Conservation (phyloP, 2,329 filamentous ascomycete species). For the Colletotrichum plurivorum region DNA sequence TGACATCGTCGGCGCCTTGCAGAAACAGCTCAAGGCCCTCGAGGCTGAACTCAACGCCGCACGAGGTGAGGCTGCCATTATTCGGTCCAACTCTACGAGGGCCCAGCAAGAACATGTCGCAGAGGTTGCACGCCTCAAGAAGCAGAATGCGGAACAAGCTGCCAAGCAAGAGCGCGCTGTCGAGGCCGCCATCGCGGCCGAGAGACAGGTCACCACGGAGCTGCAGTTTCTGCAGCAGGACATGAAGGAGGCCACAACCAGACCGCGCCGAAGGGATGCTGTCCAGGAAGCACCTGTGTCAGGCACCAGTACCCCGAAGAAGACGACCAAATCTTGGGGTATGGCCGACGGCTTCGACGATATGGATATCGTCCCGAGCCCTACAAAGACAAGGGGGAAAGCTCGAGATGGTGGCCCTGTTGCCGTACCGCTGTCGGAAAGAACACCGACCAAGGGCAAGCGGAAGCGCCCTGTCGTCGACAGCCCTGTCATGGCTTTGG, state of each 20-base stretch:
- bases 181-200: conserved; percentile 75
- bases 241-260: conserved; percentile 70
- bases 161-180: conserved; percentile 75
- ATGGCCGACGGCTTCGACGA: conserved; percentile 85
- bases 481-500: conserved; percentile 76
- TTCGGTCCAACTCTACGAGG: conserved; percentile 79
- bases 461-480: conserved; percentile 76
- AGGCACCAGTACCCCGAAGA: conserved; percentile 70
- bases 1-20: conserved; percentile 61
- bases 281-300: conserved; percentile 43
- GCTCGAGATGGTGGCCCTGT: conserved; percentile 58
- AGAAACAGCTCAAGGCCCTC: conserved; percentile 67
- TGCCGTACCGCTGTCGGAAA: conserved; percentile 61
- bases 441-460: conserved; percentile 78
- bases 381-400: conserved; percentile 64
- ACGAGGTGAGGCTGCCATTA: conserved; percentile 80
- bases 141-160: conserved; percentile 74
- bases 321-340: conserved; percentile 67
- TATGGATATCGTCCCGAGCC: conserved; percentile 68
- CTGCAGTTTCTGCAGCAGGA: conserved; percentile 82
- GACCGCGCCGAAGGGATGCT: conserved; percentile 62
- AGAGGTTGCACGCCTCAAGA: conserved; percentile 73
- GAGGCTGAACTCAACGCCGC: conserved; percentile 73
- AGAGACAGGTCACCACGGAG: conserved; percentile 77
- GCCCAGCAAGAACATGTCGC: conserved; percentile 73